Evolutionary conservation across 805 yeast genomes (phyloP), one percentile per base, ranked within the genome.

Genomic region (Candida nonsorbophila): DNA sequence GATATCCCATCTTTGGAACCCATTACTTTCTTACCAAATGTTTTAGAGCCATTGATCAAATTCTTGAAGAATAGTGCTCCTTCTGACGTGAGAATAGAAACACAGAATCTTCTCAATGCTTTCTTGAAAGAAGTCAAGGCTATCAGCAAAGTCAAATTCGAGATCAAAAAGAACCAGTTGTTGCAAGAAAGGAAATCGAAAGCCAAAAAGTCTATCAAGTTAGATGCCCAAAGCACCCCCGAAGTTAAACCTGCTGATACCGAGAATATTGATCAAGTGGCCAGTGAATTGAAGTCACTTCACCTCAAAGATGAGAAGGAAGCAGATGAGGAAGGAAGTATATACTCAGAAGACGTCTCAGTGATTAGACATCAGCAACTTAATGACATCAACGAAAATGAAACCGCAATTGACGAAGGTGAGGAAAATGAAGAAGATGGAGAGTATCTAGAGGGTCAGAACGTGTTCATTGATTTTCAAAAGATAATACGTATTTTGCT

Each of bases 1-100:
- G 86, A 92, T 7, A 85, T 88, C 6, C 97, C 98, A 0, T 94
- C 90, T 30, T 64, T 90, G 30, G 96, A 90, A 44, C 62, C 92
- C 34, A 77, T 92, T 12, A 74, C 94, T 0, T 92, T 83, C 49
- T 62, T 92, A 27, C 96, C 98, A 1, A 83, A 88, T 21, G 86
- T 92, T 50, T 63, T 92, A 22, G 92, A 87, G 27, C 96, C 92
- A 0, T 61, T 90, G 37, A 64, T 90, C 25, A 71, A 79, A 12
- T 90, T 85, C 45, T 62, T 90, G 26, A 58, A 54, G 53, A 84
- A 84, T 40, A 90, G 84, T 42, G 69, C 90, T 2, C 86, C 86
- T 37, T 77, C 79, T 30, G 97, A 90, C 53, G 94, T 92, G 3
- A 67, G 95, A 40, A 78, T 81, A 2, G 86, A 85, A 23, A 87